Evolutionary conservation across 2,329 filamentous ascomycete genomes (phyloP), one percentile per base, ranked within the genome.

Genomic region (Sporothrix schenckii): DNA sequence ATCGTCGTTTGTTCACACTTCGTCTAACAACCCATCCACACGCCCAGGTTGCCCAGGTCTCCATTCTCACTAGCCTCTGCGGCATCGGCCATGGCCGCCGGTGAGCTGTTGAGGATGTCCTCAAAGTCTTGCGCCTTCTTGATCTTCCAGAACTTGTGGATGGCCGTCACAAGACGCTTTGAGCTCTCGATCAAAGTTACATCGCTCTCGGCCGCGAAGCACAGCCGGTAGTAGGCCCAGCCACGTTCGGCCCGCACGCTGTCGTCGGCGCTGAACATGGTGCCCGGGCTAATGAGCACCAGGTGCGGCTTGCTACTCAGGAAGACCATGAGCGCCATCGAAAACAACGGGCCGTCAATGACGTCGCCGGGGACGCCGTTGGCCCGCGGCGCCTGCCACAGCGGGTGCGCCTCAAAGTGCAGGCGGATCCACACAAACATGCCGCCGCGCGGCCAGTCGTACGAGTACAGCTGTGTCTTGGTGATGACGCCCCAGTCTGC

Each of bases 361-460:
- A 87, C 79, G 21, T 75, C 76, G 63, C 75, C 78, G 30, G 69
- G 66, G 10, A 79, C 49, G 14, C 24, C 49, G 53, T 49, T 53
- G 9, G 24, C 34, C 34, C 79, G 77, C 56, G 75, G 73, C 2
- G 78, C 78, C 68, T 78, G 76, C 78, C 83, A 89, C 16, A 97
- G 84, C 14, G 92, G 92, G 77, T 97, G 93, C 1, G 83, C 82
- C 69, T 90, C 86, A 75, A 93, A 91, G 77, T 88, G 85, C 72
- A 95, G 80, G 70, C 87, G 85, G 3, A 97, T 76, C 94, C 94
- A 97, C 70, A 96, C 80, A 79, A 97, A 97, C 93, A 97, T 97
- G 77, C 94, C 94, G 49, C 90, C 94, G 39, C 91, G 87, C 0
- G 94, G 93, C 85, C 91, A 93, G 74, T 86, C 80, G 77, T 96